Evolutionary conservation across 2,329 filamentous ascomycete genomes (phyloP).

Genomic region (Xylariales sp.): DNA sequence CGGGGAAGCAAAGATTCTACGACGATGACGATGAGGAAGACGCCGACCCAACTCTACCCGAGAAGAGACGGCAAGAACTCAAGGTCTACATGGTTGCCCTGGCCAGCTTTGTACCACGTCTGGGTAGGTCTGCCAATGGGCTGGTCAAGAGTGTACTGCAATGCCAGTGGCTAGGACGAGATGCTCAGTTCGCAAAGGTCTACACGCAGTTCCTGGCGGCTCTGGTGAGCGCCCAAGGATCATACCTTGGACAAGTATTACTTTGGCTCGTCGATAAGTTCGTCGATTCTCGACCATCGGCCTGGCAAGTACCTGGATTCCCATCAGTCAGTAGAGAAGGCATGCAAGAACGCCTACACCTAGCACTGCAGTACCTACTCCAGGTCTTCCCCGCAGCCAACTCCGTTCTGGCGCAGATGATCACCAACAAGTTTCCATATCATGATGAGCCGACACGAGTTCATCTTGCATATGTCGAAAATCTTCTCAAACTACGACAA

Average conservation of each 20-base stretch:
- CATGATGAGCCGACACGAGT: constrained; percentile 69
- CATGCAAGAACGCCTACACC: constrained; percentile 71
- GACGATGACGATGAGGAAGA: constrained; percentile 44
- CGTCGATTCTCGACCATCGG: constrained; percentile 42
- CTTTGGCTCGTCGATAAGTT: constrained; percentile 80
- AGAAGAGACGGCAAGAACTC: constrained; percentile 44
- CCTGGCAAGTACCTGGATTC: constrained; percentile 48
- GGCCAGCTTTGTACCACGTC: constrained; percentile 54
- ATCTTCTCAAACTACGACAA: constrained; percentile 70
- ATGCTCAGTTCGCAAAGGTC: constrained; percentile 60
- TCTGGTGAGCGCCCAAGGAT: constrained; percentile 77
- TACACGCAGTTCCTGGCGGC: constrained; percentile 66
- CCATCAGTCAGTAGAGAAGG: constrained; percentile 56
- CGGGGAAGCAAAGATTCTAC: constrained; percentile 41
- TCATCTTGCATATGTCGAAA: constrained; percentile 86
- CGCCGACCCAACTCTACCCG: constrained; percentile 28
- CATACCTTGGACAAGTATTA: constrained; percentile 69
- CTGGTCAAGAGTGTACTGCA: constrained; percentile 55
- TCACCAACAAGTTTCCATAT: constrained; percentile 69
- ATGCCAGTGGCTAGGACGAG: constrained; percentile 61
- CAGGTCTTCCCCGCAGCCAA: constrained; percentile 77
- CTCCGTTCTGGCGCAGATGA: constrained; percentile 61
- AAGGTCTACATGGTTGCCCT: constrained; percentile 60
- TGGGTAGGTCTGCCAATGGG: constrained; percentile 55
- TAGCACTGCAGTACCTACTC: constrained; percentile 69